Conservation (phyloP, 345 rosid genomes). For the Heritiera fomes region DNA sequence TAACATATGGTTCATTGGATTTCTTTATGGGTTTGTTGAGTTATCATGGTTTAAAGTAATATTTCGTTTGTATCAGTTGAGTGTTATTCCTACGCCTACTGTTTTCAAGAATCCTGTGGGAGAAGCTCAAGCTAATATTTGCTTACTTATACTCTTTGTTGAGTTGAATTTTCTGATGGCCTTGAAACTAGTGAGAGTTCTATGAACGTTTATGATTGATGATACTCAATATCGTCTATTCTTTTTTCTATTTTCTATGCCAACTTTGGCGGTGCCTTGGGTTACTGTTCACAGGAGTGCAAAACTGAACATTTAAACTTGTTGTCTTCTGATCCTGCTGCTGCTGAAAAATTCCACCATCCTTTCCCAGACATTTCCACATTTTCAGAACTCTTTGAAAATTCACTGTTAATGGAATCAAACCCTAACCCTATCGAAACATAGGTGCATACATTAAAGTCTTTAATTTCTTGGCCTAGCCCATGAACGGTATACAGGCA, state of each 20-base stretch:
- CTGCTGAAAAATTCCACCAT: neutral
- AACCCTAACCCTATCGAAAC: neutral
- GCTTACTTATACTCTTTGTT: neutral
- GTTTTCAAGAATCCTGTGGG: neutral
- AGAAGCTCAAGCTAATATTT: neutral
- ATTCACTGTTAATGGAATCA: neutral
- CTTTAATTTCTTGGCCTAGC: neutral
- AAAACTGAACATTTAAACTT: neutral
- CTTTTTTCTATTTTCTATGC: neutral
- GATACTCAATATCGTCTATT: neutral
- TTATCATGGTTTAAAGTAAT: too few species aligned
- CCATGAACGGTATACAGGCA: neutral
- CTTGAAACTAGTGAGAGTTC: neutral
- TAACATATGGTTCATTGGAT: neutral
- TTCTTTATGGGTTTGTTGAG: too few species aligned
- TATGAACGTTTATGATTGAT: neutral
- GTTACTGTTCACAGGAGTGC: neutral
- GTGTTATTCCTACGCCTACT: neutral
- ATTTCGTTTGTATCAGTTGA: neutral
- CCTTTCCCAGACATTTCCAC: neutral
- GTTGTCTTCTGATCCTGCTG: neutral
- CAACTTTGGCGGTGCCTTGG: neutral
- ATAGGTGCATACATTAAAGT: neutral
- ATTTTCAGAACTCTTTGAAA: neutral
- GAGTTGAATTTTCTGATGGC: neutral